A percentile compares a stretch with the other conserved stretches of the same genome.
Conservation (phyloP, 2,329 filamentous ascomycete species). For the Xylaria sp. region DNA sequence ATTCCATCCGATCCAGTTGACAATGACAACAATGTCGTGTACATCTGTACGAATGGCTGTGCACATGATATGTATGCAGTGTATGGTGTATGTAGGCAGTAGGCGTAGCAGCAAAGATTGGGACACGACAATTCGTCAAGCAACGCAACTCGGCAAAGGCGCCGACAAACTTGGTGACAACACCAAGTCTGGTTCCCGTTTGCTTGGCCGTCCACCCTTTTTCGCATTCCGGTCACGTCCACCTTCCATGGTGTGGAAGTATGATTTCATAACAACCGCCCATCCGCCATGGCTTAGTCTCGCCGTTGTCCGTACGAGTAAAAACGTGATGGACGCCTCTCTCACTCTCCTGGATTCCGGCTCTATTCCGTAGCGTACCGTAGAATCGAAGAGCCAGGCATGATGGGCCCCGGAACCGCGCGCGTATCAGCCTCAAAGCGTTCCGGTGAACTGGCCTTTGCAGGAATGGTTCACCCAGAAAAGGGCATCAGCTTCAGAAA, state of each 20-base stretch:
- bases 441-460: not conserved
- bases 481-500: not conserved
- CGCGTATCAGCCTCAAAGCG: not conserved
- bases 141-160: not conserved
- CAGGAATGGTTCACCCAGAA: not conserved
- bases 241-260: too few species aligned
- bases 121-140: not conserved
- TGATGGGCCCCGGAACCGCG: not conserved
- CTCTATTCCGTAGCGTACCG: too few species aligned
- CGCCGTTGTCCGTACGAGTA: too few species aligned
- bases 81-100: not conserved
- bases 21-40: not conserved
- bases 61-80: not conserved
- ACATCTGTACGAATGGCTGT: not conserved
- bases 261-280: too few species aligned
- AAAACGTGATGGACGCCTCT: too few species aligned
- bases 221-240: not conserved
- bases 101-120: not conserved
- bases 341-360: too few species aligned
- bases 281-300: too few species aligned
- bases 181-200: not conserved
- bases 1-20: not conserved
- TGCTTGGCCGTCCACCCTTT: not conserved
- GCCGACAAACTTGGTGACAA: not conserved
- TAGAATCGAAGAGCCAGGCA: not conserved